phyloP scores from a whole-genome alignment of 2,329 filamentous ascomycete genomes.

The Canariomyces notabilis region DNA sequence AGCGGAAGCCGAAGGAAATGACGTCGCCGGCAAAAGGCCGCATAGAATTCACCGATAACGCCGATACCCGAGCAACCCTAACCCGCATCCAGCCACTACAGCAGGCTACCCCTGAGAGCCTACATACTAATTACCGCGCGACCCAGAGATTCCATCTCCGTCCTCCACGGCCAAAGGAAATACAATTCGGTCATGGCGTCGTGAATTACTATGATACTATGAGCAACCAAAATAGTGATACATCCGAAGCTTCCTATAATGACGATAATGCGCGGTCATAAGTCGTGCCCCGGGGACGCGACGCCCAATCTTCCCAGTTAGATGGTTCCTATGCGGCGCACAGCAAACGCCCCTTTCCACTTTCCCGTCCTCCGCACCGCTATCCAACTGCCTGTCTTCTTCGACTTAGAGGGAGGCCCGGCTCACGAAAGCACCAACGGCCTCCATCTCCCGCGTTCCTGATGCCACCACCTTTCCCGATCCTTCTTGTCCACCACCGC shows the following conservation, averaged over 20 bases:
- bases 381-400: no score
- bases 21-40: constrained; percentile 12
- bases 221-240: neutral
- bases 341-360: neutral
- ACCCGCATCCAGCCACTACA: constrained; percentile 10
- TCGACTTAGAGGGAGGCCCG: neutral
- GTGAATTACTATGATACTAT: constrained; percentile 3
- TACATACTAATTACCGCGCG: neutral
- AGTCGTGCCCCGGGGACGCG: constrained; percentile 2
- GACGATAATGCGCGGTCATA: constrained; percentile 6
- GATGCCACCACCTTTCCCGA: constrained; percentile 32
- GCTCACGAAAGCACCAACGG: constrained; percentile 26
- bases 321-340: neutral
- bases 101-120: neutral
- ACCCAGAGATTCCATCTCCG: no score
- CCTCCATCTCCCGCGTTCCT: constrained; percentile 32
- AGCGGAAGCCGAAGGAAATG: constrained; percentile 12
- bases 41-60: constrained; percentile 9
- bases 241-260: neutral
- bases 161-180: neutral
- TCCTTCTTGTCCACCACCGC: constrained; percentile 31
- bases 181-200: constrained; percentile 1
- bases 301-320: neutral
- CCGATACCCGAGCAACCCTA: constrained; percentile 9
- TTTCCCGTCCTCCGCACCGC: neutral